These are phyloP conservation scores for Podaxis rugospora DNA, from an alignment of 768 basidiomycete genomes.

Conservation along the genomic window DNA sequence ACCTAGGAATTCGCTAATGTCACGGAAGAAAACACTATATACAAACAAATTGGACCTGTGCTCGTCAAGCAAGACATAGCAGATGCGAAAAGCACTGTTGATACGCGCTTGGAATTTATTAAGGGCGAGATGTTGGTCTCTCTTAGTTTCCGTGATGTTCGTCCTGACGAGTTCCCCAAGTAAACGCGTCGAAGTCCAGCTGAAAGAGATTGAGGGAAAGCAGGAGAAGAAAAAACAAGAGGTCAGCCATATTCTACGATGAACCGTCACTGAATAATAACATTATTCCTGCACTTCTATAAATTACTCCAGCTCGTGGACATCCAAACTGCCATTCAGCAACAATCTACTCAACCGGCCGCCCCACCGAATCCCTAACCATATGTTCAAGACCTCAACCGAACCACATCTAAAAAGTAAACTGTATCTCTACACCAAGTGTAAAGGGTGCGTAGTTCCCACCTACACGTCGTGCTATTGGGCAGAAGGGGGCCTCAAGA, in stretches of 20 bases:
- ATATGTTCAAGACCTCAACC: background rate
- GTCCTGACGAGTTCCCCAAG: constrained; percentile 21
- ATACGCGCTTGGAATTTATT: constrained; percentile 89
- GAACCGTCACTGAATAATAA: background rate
- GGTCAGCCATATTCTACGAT: constrained; percentile 36
- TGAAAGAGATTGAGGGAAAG: constrained; percentile 74
- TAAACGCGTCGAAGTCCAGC: constrained; percentile 75
- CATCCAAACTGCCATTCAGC: constrained; percentile 56
- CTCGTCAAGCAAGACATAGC: constrained; percentile 84
- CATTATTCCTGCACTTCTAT: background rate
- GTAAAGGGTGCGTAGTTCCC: background rate
- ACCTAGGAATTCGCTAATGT: constrained; percentile 77
- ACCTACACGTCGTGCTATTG: background rate
- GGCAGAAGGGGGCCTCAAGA: background rate
- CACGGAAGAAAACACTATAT: constrained; percentile 74
- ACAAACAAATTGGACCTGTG: constrained; percentile 89
- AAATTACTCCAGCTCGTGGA: constrained; percentile 50
- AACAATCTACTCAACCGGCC: constrained; percentile 27
- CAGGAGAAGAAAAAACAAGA: constrained; percentile 81
- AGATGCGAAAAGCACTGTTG: constrained; percentile 85
- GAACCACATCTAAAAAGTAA: background rate
- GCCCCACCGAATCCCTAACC: constrained; percentile 7
- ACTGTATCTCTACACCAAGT: background rate
- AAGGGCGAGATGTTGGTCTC: constrained; percentile 73
- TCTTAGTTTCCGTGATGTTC: background rate